Evolutionary conservation across 2,329 filamentous ascomycete genomes (phyloP), one percentile per base, ranked within the genome.

Genomic region (Fusarium oligoseptatum): DNA sequence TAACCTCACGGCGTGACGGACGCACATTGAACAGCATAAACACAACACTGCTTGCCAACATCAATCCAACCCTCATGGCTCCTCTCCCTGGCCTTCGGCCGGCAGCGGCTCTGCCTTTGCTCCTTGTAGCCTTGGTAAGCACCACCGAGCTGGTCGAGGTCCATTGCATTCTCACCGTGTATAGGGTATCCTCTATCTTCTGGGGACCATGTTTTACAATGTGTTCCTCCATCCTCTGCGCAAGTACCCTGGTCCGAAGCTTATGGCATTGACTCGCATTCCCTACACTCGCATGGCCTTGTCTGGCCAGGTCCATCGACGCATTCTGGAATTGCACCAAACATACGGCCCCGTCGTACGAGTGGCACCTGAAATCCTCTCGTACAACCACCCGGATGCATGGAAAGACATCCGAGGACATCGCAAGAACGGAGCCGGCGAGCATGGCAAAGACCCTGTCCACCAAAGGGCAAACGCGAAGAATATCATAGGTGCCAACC

Each of bases 291-390:
- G 27, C 34, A 60, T 66, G 43, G 32, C 12, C 11, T 20, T 66
- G n/a, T 66, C 56, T 15, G 64, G 64, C 56, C 39, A 41, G 3
- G 43, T 48, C 24, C 45, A 41, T 32, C 27, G 36, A 45, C 15
- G 34, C 34, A 32, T 55, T 12, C 57, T 60, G 4, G 64, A 41
- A 20, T 37, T 61, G 37, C 64, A 66, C 43, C 17, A 45, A 12
- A 45, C 6, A 9, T 45, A 45, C n/a, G 43, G 43, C 17, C 43
- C 43, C n/a, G 43, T 87, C 2, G 80, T 88, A 6, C 83, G 86
- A 4, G 78, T 84, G 9, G 80, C 78, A 0, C 85, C 86, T 0
- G 80, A 82, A 27, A 77, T 82, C 32, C 79, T 88, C 1, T 81
- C 82, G 1, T 72, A 65, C 27, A 50, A 52, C 11, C 41, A 63